These are phyloP conservation scores for Chrysophaeum taylorii DNA, from an alignment of 352 stramenopile species.

Conservation along the genomic window DNA sequence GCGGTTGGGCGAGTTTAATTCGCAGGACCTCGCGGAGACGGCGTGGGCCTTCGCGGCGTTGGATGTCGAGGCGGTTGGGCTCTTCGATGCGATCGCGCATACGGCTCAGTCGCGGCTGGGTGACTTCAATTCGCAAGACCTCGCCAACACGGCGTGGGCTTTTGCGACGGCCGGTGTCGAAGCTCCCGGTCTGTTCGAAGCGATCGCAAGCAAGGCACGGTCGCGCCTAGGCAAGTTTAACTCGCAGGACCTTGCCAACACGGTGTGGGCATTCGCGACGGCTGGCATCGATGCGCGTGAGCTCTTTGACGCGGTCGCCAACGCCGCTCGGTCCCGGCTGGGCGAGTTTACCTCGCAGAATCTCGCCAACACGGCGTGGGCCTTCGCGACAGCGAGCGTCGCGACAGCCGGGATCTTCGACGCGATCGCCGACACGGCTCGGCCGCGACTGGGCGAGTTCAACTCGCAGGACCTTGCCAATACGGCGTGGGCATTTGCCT, in stretches of 20 bases:
- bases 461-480: too few relatives aligned
- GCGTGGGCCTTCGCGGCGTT: too few relatives aligned
- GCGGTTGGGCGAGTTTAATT: too few relatives aligned
- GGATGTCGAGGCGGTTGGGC: too few relatives aligned
- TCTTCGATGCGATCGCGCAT: too few relatives aligned
- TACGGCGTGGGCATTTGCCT: too few relatives aligned
- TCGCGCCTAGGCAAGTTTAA: not conserved
- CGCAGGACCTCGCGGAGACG: too few relatives aligned
- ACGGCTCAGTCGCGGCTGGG: too few relatives aligned
- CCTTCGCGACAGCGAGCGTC: not conserved
- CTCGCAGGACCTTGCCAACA: constrained; percentile 5
- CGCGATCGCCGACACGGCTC: not conserved
- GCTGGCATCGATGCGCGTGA: not conserved
- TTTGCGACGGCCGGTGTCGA: not conserved
- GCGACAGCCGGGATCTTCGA: not conserved
- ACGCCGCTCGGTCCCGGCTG: not conserved
- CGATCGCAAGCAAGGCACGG: not conserved
- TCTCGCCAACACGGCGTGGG: not conserved
- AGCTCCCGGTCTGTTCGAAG: not conserved
- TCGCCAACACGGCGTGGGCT: constrained; percentile 1
- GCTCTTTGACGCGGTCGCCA: not conserved
- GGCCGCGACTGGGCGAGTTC: too few relatives aligned
- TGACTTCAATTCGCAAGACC: too few relatives aligned
- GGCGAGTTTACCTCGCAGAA: not conserved
- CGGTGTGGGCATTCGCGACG: not conserved